A percentile compares a stretch with the other conserved stretches of the same genome.
Evolutionary conservation across 352 stramenopile genomes (phyloP).

Genomic region (Thalassiosira livingstoniorum): DNA sequence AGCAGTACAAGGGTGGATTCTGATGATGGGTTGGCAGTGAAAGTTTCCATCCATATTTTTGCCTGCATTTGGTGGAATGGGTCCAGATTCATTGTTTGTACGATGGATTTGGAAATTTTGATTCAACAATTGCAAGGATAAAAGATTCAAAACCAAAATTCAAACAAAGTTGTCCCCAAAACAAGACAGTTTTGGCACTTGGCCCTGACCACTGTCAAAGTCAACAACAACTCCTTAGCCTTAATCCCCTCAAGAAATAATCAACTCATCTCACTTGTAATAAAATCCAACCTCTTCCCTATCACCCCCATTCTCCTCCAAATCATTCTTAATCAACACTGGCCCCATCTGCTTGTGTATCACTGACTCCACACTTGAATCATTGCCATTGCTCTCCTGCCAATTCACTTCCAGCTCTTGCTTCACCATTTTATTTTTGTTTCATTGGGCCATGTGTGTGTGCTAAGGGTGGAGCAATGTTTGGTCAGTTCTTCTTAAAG

Average conservation of each 20-base stretch:
- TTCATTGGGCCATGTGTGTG: constrained; percentile 92
- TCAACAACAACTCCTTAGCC: too few relatives aligned
- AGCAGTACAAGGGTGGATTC: constrained; percentile 76
- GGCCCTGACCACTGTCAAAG: too few relatives aligned
- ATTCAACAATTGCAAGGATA: too few relatives aligned
- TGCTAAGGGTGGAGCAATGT: constrained; percentile 89
- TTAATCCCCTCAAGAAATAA: too few relatives aligned
- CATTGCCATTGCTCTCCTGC: constrained; percentile 9
- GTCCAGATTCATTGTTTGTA: not conserved
- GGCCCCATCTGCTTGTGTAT: constrained; percentile 96
- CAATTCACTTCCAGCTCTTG: constrained; percentile 77
- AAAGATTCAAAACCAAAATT: too few relatives aligned
- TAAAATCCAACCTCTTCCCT: constrained; percentile 95
- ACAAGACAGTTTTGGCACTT: too few relatives aligned
- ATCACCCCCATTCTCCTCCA: constrained; percentile 94
- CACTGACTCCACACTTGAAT: constrained; percentile 60
- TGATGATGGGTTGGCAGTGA: constrained; percentile 57
- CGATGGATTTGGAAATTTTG: too few relatives aligned
- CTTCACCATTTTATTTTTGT: constrained; percentile 97
- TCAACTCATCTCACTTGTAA: constrained; percentile 90
- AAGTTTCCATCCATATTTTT: constrained; percentile 76
- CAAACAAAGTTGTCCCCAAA: too few relatives aligned
- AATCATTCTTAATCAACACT: constrained; percentile 94
- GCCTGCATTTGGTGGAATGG: constrained; percentile 57
- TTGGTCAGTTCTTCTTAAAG: constrained; percentile 90